Evolutionary conservation across 139 green algal genomes (phyloP), one percentile per base, ranked within the genome.

Genomic region (Chlorella sp.): DNA sequence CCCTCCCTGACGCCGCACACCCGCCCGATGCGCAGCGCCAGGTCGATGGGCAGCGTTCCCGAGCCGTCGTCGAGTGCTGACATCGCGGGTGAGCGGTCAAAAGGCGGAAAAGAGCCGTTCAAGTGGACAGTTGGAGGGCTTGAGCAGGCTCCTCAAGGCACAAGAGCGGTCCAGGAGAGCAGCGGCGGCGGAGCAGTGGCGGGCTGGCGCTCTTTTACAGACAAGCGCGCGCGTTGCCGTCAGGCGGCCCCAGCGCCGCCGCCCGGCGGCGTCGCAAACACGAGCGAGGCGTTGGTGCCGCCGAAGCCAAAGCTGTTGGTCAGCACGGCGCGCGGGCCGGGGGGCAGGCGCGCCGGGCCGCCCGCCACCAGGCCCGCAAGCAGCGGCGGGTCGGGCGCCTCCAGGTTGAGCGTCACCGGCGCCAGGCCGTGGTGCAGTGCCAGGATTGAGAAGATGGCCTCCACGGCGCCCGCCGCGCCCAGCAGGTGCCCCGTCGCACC

Each of bases 261-360:
- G n/a, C n/a, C n/a, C n/a, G n/a, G n/a, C n/a, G n/a, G 76, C n/a
- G 80, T 79, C 8, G 80, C 67, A 56, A 98, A 93, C 41, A 96
- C 62, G 40, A 98, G 65, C 2, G 72, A 85, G 8, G 87, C 91
- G 79, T 98, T 98, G 5, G 89, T 95, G 29, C 95, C 95, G 1
- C 95, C 95, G 85, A 99, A 99, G 0, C 95, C 95, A 77, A 98
- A 98, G 25, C 88, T 94, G 84, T 98, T 99, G 60, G 83, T 91
- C 64, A 98, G 72, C 15, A 84, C 94, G 1, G 87, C 92, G 3
- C 76, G 76, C 0, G 81, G 69, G 0, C 73, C 72, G 29, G 42
- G 50, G 0, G 63, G 50, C 17, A 87, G 67, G 63, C 67, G 40
- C 12, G 61, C n/a, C n/a, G 75, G 25, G 0, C 15, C 3, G 46